These are phyloP conservation scores for Puccinia polysora DNA, from an alignment of 1,284 basidiomycete genomes.

Conservation along the genomic window DNA sequence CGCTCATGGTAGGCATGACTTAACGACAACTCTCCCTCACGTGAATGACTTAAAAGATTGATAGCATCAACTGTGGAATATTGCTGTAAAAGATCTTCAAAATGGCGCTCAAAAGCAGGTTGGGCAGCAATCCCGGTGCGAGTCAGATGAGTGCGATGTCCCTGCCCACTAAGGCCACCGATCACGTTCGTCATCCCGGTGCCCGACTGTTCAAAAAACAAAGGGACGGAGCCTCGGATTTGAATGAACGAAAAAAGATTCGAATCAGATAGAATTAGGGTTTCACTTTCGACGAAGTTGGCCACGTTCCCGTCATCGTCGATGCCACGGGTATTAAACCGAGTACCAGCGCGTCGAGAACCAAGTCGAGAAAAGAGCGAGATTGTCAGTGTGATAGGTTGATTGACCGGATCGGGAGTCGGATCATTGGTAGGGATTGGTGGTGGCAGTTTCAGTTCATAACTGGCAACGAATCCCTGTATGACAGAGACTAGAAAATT, in stretches of 20 bases:
- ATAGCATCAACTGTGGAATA: constrained; percentile 50
- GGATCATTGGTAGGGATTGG: constrained; percentile 57
- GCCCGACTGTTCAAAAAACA: constrained; percentile 42
- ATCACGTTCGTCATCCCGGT: constrained; percentile 61
- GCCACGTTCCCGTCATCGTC: constrained; percentile 97
- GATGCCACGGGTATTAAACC: constrained; percentile 94
- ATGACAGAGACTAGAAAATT: constrained; percentile 67
- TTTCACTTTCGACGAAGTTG: constrained; percentile 84
- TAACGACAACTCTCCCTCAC: constrained; percentile 79
- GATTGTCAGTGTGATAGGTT: constrained; percentile 57
- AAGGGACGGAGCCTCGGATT: constrained; percentile 20
- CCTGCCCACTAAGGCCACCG: constrained; percentile 51
- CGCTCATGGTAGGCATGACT: constrained; percentile 76
- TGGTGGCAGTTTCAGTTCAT: constrained; percentile 67
- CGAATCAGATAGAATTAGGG: background rate
- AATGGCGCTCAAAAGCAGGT: constrained; percentile 52
- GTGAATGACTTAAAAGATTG: constrained; percentile 50
- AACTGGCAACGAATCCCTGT: constrained; percentile 79
- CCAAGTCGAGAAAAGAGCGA: constrained; percentile 79
- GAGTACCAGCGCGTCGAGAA: constrained; percentile 91
- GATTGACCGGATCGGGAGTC: constrained; percentile 58
- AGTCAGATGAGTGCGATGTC: constrained; percentile 48
- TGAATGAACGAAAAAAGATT: constrained; percentile 33
- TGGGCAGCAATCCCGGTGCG: constrained; percentile 50
- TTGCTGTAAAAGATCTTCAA: constrained; percentile 50